Base-by-base conservation (phyloP, 1,284 basidiomycete genomes). In the Schizophyllum commune region DNA sequence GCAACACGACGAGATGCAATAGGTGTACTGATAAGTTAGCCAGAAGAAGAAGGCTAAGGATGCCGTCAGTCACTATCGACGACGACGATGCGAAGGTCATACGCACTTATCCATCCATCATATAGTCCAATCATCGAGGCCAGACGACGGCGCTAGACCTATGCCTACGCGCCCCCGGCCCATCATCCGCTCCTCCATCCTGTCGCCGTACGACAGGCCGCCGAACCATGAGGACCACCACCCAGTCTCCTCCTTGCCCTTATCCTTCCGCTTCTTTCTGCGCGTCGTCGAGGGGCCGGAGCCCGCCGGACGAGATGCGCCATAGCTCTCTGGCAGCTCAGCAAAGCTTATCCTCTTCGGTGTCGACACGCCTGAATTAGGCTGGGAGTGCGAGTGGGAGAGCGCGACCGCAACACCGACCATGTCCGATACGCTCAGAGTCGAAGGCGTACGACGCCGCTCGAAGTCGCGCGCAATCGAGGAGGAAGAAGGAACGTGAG, bases 301-400 rank as follows among this genome's bases (percentile, higher is more conserved):
- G 13, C 60, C 9, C 59, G 62, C 21, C 56, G 65, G 57, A 55
- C 69, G 64, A 15, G 74, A 74, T 53, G 72, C 71, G 15, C 77
- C 74, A 65, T 86, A 83, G 54, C 83, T 80, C 71, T 89, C 87
- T 0, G 88, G 86, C 39, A 88, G 75, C 70, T 86, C 80, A 32
- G 87, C 87, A 65, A 91, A 91, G 63, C 84, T 88, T 58, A 91
- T 91, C 27, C 84, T 79, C 52, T 32, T n/a, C 4, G 89, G 88
- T n/a, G 88, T 90, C 34, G 83, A 84, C 60, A 11, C 11, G 53
- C 53, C 53, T 6, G 53, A 55, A 55, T 21, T 21, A 13, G 53
- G 19, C 19, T 20, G 19, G 3, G 19, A 21, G 13, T 55, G 53
- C 39, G 27, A 27, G 5, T 52, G 51, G 51, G 53, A 55, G 9